Percentiles rank a stretch among this genome's conserved stretches.
These are phyloP conservation scores for Madurella mycetomatis DNA, from an alignment of 2,329 filamentous ascomycete species.

Conservation along the genomic window DNA sequence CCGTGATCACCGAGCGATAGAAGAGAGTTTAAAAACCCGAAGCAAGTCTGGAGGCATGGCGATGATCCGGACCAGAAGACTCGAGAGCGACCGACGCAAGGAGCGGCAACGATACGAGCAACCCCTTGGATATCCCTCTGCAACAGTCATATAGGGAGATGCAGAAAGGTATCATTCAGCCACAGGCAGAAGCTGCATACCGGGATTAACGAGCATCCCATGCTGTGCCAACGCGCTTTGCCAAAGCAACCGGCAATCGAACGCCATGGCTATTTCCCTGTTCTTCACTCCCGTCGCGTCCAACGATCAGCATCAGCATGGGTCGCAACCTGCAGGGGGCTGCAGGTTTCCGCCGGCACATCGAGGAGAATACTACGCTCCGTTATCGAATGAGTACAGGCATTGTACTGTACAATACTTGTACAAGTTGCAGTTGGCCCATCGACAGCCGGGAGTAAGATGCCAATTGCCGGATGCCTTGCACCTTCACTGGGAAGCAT, in stretches of 20 bases:
- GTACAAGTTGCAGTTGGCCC: too few species aligned
- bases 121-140: background rate
- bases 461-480: too few species aligned
- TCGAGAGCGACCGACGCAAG: background rate
- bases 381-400: too few species aligned
- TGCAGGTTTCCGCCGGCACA: background rate
- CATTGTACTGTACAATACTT: too few species aligned
- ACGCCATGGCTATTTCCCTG: background rate
- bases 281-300: slow-evolving; percentile 3
- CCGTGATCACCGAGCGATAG: too few species aligned
- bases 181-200: too few species aligned
- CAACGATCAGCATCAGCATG: background rate
- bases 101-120: background rate
- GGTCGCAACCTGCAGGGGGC: background rate
- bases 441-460: too few species aligned
- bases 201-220: too few species aligned
- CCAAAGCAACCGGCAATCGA: background rate
- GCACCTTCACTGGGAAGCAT: too few species aligned
- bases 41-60: background rate
- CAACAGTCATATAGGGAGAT: too few species aligned
- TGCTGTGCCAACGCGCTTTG: background rate
- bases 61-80: background rate
- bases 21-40: too few species aligned
- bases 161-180: too few species aligned
- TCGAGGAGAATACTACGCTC: background rate